Evolutionary conservation across 2,329 filamentous ascomycete genomes (phyloP), one percentile per base, ranked within the genome.

Genomic region (Juglanconis oblonga): DNA sequence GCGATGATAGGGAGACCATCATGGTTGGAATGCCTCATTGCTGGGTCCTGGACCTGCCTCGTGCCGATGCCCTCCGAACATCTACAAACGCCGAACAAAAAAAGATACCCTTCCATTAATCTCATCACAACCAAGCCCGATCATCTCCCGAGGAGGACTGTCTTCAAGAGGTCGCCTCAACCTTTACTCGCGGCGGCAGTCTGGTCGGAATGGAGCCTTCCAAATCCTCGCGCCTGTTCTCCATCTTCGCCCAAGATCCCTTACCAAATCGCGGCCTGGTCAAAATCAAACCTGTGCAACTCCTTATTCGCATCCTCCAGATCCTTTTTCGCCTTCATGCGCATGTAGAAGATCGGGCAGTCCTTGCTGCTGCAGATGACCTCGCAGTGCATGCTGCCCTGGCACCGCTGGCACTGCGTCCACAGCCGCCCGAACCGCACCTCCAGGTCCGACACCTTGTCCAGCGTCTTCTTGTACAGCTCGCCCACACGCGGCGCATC

Each of bases 241-340:
- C 14, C n/a, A 17, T n/a, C 40, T 13, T 14, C 29, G 2, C 13
- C 47, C 11, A 67, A 65, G 59, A 11, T 17, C 31, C 61, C 64
- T 63, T 67, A 85, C 82, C 82, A 84, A 50, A 81, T 79, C 33
- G 91, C 84, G 59, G 89, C 88, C 68, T 87, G 85, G 75, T 97
- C 93, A 65, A 87, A 84, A 76, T 99, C 95, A 76, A 99, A 99
- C 68, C 95, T 81, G 67, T 84, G 84, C 69, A 99, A 75, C 74
- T 99, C 95, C 77, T 92, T 96, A 59, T 93, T 92, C 1, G 88
- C 89, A 77, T 99, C 95, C 74, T 98, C 94, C 44, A 98, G 87
- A 73, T 99, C 95, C 81, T 99, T 99, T 84, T 97, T 96, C 36
- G 94, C 94, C 82, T 99, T 99, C 95, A 99, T 99, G 4, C 95